A percentile compares a stretch with the other conserved stretches of the same genome.
Evolutionary conservation across 495 filamentous ascomycete species (phyloP).

Genomic region (Elasticomyces elasticus): DNA sequence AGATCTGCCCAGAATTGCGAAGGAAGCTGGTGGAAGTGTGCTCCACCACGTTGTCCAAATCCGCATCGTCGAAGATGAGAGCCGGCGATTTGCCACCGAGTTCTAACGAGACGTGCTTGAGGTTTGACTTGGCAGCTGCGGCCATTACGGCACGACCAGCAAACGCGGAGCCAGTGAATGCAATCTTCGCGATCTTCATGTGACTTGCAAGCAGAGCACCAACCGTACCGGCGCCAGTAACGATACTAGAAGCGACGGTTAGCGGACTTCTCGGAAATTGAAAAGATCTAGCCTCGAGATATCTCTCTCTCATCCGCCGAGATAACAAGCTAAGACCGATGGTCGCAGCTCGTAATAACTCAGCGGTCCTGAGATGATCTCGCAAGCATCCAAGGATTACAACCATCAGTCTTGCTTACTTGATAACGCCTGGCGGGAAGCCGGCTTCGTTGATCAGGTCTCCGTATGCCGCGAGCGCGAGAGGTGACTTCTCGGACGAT

Average conservation of each 20-base stretch:
- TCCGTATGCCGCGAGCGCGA: conserved; percentile 23
- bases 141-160: conserved; percentile 29
- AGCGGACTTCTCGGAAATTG: too few relatives aligned
- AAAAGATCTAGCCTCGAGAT: too few relatives aligned
- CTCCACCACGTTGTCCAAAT: conserved; percentile 29
- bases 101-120: conserved; percentile 32
- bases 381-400: too few relatives aligned
- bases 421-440: conserved; percentile 33
- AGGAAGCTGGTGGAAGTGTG: conserved; percentile 18
- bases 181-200: conserved; percentile 32
- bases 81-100: conserved; percentile 32
- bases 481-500: conserved; percentile 30
- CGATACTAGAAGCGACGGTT: too few relatives aligned
- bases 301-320: too few relatives aligned
- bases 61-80: conserved; percentile 32
- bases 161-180: conserved; percentile 28
- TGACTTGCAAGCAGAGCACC: conserved; percentile 29
- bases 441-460: conserved; percentile 30
- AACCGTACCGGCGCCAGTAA: conserved; percentile 27
- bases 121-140: conserved; percentile 28
- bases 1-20: conserved; percentile 26
- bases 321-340: too few relatives aligned
- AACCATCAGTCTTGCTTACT: too few relatives aligned
- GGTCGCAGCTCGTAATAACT: too few relatives aligned
- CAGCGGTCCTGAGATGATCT: too few relatives aligned